phyloP scores from a whole-genome alignment of 345 rosid species.

The Populus alba region DNA sequence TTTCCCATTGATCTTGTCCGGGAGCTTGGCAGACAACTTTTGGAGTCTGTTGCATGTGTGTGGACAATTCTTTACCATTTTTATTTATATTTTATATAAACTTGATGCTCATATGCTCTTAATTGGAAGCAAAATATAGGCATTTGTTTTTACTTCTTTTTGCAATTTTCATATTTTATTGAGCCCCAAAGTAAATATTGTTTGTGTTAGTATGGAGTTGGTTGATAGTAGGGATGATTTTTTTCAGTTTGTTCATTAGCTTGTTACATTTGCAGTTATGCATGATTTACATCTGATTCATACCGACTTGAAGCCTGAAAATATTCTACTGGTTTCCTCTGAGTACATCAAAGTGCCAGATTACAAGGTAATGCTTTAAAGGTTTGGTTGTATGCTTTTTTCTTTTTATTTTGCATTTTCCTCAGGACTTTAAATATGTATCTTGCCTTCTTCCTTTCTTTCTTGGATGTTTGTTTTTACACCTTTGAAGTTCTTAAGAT shows the following conservation, averaged over 20 bases:
- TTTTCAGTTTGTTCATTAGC: slow-evolving; percentile 11
- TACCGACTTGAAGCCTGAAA: slow-evolving; percentile 86
- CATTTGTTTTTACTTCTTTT: slow-evolving; percentile 8
- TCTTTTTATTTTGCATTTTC: neutral
- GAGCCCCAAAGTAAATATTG: neutral
- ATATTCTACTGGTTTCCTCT: slow-evolving; percentile 69
- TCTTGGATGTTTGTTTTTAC: neutral
- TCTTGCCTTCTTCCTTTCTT: neutral
- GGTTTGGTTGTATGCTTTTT: neutral
- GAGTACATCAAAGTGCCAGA: slow-evolving; percentile 77
- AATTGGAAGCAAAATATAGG: slow-evolving; percentile 4
- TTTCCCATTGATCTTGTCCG: slow-evolving; percentile 32
- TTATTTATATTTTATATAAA: slow-evolving; percentile 40
- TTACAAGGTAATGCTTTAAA: slow-evolving; percentile 45
- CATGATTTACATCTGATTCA: slow-evolving; percentile 71
- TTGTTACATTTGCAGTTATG: slow-evolving; percentile 54
- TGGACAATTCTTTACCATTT: slow-evolving; percentile 52
- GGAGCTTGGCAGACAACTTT: slow-evolving; percentile 34
- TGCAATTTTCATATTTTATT: neutral
- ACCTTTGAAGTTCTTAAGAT: neutral
- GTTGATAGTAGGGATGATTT: slow-evolving; percentile 11
- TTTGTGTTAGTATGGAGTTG: slow-evolving; percentile 4
- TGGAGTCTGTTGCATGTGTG: slow-evolving; percentile 36
- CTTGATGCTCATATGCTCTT: slow-evolving; percentile 23
- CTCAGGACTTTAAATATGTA: neutral